A percentile compares a stretch with the other conserved stretches of the same genome.
phyloP scores from a whole-genome alignment of 2,329 filamentous ascomycete species.

The Arthroderma sp. region DNA sequence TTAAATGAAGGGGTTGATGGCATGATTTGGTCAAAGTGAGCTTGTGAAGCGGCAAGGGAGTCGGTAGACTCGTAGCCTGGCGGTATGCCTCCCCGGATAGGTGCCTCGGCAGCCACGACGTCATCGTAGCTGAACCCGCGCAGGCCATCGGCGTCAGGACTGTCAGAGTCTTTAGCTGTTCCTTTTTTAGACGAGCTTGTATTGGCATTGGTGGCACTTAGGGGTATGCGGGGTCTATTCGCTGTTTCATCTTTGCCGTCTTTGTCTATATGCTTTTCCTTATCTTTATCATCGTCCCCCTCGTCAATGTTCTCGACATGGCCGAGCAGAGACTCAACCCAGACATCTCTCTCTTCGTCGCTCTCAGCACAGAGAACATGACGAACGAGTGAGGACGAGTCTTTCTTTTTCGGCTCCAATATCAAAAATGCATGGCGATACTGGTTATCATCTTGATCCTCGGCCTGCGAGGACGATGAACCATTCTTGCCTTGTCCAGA shows the following conservation, averaged over 20 bases:
- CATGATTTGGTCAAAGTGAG: constrained; percentile 22
- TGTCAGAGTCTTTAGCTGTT: constrained; percentile 21
- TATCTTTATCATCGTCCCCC: constrained; percentile 20
- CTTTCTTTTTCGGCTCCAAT: constrained; percentile 90
- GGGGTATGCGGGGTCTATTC: constrained; percentile 1
- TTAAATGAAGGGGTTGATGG: constrained; percentile 31
- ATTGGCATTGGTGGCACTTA: constrained; percentile 6
- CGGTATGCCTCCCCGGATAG: constrained; percentile 37
- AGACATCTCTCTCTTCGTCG: constrained; percentile 79
- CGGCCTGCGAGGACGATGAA: constrained; percentile 47
- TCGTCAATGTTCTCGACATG: constrained; percentile 69
- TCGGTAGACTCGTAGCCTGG: constrained; percentile 25
- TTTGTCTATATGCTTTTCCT: constrained; percentile 18
- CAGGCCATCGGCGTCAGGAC: constrained; percentile 27
- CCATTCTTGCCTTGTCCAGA: constrained; percentile 41
- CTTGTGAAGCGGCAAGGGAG: constrained; percentile 16
- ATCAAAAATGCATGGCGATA: constrained; percentile 95
- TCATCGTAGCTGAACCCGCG: constrained; percentile 46
- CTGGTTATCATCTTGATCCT: constrained; percentile 76
- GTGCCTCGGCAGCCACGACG: constrained; percentile 46
- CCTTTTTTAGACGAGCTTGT: constrained; percentile 21
- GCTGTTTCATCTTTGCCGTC: constrained; percentile 14
- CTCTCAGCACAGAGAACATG: constrained; percentile 95
- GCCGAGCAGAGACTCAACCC: constrained; percentile 80
- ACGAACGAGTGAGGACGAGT: constrained; percentile 73